Base-by-base conservation (phyloP, 768 basidiomycete genomes). In the Tylopilus sp. region DNA sequence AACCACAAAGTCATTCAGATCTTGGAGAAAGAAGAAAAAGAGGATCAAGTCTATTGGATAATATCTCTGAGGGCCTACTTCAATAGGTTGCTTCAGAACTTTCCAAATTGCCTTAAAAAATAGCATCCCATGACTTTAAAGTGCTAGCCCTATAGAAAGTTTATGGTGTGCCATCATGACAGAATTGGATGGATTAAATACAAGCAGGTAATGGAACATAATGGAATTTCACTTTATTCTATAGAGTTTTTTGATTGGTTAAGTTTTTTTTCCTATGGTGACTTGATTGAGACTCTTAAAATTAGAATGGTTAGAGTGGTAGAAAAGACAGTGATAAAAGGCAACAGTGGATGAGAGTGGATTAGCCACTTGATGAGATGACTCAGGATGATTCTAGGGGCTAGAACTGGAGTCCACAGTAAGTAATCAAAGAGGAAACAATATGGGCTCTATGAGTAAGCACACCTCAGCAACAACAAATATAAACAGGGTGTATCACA, bases 71-170 rank as follows among this genome's bases (percentile, higher is more conserved):
- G 44, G 16, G 16, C 31, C 26, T 55, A 55, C 17, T 30, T 50
- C 3, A 55, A 50, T 13, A 3, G 22, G 2, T 7, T 50, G 14
- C 25, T 51, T 10, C 4, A 34, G 29, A 45, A 40, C 25, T 40
- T 43, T 6, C 19, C 50, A 14, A 40, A 2, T 8, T 2, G 1
- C 14, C 5, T 45, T 0, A 0, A 41, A 14, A 41, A 29, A 28
- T 1, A 9, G 22, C 11, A 3, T 2, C 53, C 48, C 4, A 22
- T 22, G 7, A 48, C 48, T 38, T 21, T 54, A 3, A 1, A 1
- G 19, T 44, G 26, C 28, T 54, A 48, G 53, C 53, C 50, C 9
- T 36, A 54, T 9, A 54, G 48, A 38, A 48, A 54, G n/a, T 54
- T 54, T 17, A 50, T 54, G 37, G n/a, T 54, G 3, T 54, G 48